Percentiles rank a stretch among this genome's conserved stretches.
These are phyloP conservation scores for Umbelopsis ramanniana DNA, from an alignment of 192 early-diverging fungal species.

Conservation along the genomic window DNA sequence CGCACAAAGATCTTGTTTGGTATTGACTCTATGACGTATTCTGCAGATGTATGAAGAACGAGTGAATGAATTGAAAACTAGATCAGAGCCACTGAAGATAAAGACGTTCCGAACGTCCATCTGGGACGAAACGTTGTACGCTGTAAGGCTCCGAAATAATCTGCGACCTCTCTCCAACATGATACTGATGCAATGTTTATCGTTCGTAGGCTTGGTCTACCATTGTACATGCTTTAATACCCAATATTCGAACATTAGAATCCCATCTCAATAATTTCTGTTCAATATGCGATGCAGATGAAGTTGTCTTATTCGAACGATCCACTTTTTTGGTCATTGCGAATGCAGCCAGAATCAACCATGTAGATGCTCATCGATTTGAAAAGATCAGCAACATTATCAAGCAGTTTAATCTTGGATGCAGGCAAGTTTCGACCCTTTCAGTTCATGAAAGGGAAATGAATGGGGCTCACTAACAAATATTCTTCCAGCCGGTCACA, in stretches of 20 bases:
- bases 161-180: neutral
- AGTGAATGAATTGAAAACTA: constrained; percentile 64
- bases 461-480: neutral
- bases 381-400: constrained; percentile 92
- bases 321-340: constrained; percentile 97
- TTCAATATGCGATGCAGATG: constrained; percentile 85
- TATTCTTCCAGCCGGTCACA: constrained; percentile 64
- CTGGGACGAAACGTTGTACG: constrained; percentile 93
- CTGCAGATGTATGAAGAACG: constrained; percentile 68
- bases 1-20: neutral
- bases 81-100: constrained; percentile 71
- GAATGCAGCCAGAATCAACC: constrained; percentile 63
- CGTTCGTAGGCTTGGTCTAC: constrained; percentile 88
- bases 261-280: constrained; percentile 80
- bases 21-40: constrained; percentile 25
- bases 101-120: constrained; percentile 83
- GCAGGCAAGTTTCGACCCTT: constrained; percentile 53
- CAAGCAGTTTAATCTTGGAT: constrained; percentile 89
- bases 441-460: neutral
- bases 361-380: constrained; percentile 79
- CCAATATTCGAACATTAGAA: constrained; percentile 86
- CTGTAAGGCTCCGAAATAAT: constrained; percentile 44
- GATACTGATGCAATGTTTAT: neutral
- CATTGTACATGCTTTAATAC: constrained; percentile 95
- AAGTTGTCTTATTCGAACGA: constrained; percentile 94